phyloP scores from a whole-genome alignment of 2,329 filamentous ascomycete genomes.

The Cercospora zeina region DNA sequence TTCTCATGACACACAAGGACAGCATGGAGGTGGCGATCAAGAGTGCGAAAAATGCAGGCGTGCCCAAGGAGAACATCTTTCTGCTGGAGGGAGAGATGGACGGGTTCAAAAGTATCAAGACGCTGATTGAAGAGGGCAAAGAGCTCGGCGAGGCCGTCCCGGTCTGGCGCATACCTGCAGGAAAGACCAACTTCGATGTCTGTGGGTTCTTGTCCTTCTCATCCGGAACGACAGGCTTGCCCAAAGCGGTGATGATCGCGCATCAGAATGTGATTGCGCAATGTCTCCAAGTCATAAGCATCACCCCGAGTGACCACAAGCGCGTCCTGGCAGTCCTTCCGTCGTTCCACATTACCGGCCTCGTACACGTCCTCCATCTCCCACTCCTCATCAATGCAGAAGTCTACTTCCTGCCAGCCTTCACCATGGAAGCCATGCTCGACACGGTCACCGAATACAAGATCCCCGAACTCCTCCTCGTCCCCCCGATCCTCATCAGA shows the following conservation, averaged over 20 bases:
- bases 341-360: constrained; percentile 64
- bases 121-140: constrained; percentile 49
- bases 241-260: constrained; percentile 50
- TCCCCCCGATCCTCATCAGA: constrained; percentile 62
- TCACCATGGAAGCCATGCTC: constrained; percentile 63
- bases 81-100: constrained; percentile 57
- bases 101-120: constrained; percentile 53
- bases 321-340: constrained; percentile 60
- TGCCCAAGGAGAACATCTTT: constrained; percentile 56
- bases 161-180: constrained; percentile 53
- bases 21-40: constrained; percentile 57
- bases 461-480: constrained; percentile 58
- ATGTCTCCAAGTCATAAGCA: constrained; percentile 59
- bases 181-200: constrained; percentile 58
- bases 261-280: constrained; percentile 60
- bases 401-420: constrained; percentile 64
- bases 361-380: constrained; percentile 63
- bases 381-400: constrained; percentile 65
- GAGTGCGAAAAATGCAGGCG: constrained; percentile 57
- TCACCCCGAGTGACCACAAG: constrained; percentile 53
- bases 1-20: constrained; percentile 58
- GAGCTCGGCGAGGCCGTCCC: constrained; percentile 48
- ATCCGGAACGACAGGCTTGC: constrained; percentile 14
- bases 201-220: constrained; percentile 57
- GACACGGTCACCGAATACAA: constrained; percentile 54